phyloP scores from a whole-genome alignment of 495 filamentous ascomycete genomes.

The Parathielavia appendiculata region DNA sequence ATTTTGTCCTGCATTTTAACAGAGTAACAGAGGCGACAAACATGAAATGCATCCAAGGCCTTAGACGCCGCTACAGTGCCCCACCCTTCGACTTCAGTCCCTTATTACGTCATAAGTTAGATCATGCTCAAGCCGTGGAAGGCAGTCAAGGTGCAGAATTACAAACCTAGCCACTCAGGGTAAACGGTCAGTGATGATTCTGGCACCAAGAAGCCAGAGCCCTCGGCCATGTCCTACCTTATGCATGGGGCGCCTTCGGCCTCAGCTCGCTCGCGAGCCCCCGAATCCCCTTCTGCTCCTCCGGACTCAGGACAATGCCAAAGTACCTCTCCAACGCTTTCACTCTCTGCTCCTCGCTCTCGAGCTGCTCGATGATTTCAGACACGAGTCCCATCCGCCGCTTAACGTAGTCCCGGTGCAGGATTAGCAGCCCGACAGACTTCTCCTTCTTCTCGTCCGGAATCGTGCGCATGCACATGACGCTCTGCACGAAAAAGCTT shows the following conservation, averaged over 20 bases:
- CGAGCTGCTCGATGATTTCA: conserved; percentile 43
- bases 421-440: conserved; percentile 39
- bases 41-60: too few relatives aligned
- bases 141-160: too few relatives aligned
- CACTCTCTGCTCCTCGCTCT: conserved; percentile 49
- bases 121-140: too few relatives aligned
- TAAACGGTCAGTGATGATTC: too few relatives aligned
- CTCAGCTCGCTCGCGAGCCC: conserved; percentile 46
- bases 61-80: too few relatives aligned
- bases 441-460: conserved; percentile 33
- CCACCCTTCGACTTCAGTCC: too few relatives aligned
- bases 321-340: conserved; percentile 52
- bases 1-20: too few relatives aligned
- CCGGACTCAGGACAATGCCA: conserved; percentile 45
- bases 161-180: too few relatives aligned
- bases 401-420: conserved; percentile 56
- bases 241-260: conserved; percentile 11
- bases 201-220: too few relatives aligned
- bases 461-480: conserved; percentile 38
- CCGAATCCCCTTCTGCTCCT: conserved; percentile 51
- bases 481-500: conserved; percentile 41
- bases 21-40: too few relatives aligned
- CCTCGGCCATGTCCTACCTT: neutral
- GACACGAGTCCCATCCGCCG: conserved; percentile 47
- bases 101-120: too few relatives aligned